Conservation (phyloP, 305 asterid species). For the Stenogyne calaminthoides region DNA sequence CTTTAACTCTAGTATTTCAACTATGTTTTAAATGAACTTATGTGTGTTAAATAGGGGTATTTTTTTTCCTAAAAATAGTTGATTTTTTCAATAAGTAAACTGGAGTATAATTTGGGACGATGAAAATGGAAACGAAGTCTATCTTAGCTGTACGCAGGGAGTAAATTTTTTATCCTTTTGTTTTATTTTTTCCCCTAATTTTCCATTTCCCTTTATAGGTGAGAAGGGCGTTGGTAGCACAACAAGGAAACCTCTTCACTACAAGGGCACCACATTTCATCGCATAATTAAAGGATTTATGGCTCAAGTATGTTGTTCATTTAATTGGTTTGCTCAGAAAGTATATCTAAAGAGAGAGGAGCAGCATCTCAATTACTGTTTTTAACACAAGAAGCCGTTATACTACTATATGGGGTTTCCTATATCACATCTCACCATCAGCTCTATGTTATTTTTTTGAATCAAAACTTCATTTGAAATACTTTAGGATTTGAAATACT, state of each 20-base stretch:
- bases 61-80: too few relatives aligned
- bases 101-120: too few relatives aligned
- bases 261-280: constrained; percentile 85
- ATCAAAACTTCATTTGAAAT: background rate
- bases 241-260: constrained; percentile 89
- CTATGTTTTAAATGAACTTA: too few relatives aligned
- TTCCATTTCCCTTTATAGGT: constrained; percentile 53
- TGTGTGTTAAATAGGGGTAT: too few relatives aligned
- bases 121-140: too few relatives aligned
- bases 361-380: constrained; percentile 9
- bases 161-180: background rate
- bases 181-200: constrained; percentile 21
- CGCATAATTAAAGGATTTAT: constrained; percentile 95
- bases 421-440: background rate
- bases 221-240: constrained; percentile 85
- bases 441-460: background rate
- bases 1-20: too few relatives aligned
- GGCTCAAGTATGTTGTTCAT: constrained; percentile 77
- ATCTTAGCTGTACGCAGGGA: too few relatives aligned
- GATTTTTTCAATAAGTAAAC: too few relatives aligned
- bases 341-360: background rate
- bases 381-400: background rate
- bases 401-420: background rate
- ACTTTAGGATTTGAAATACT: background rate
- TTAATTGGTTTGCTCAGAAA: constrained; percentile 14